Evolutionary conservation across 805 yeast genomes (phyloP), one percentile per base, ranked within the genome.

Genomic region (Millerago galiae): DNA sequence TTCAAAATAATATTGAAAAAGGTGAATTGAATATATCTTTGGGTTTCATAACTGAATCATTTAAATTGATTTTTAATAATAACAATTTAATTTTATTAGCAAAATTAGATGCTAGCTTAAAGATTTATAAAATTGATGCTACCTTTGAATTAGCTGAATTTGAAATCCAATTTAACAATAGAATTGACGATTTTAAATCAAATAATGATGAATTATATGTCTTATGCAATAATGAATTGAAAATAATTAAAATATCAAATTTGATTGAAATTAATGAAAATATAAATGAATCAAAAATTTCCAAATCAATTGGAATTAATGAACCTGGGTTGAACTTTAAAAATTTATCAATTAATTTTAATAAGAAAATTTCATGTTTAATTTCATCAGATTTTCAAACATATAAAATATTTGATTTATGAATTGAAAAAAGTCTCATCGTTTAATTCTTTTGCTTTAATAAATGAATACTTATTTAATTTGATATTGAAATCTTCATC

Each of bases 331-430:
- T 21, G 24, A 16, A 29, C 2, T 14, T 14, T 12, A 65, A 69
- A 9, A 44, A 57, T 37, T 37, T 70, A 25, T 51, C 67, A 0
- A 42, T 65, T 8, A 64, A 60, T 37, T 44, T 54, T 7, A 33
- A 43, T 2, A 51, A 59, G 35, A 45, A 55, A 1, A 52, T 60
- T 37, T 71, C 69, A 5, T 66, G 69, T 45, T 48, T 70, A 10
- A 48, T 71, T n/a, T 70, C 69, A 28, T 43, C 53, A 7, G 62
- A 68, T 38, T 59, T 58, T 17, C 42, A 40, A 18, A 33, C 21
- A 5, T 45, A 45, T 37, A 38, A 40, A 17, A 34, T 46, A 12
- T 16, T 34, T 34, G 21, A 31, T 16, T 18, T 15, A 26, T 14
- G 11, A 14, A 17, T 17, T 21, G 15, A 34, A 46, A 28, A 37